Evolutionary conservation across 208 protist species (phyloP), one percentile per base, ranked within the genome.

Genomic region (Leishmania major): DNA sequence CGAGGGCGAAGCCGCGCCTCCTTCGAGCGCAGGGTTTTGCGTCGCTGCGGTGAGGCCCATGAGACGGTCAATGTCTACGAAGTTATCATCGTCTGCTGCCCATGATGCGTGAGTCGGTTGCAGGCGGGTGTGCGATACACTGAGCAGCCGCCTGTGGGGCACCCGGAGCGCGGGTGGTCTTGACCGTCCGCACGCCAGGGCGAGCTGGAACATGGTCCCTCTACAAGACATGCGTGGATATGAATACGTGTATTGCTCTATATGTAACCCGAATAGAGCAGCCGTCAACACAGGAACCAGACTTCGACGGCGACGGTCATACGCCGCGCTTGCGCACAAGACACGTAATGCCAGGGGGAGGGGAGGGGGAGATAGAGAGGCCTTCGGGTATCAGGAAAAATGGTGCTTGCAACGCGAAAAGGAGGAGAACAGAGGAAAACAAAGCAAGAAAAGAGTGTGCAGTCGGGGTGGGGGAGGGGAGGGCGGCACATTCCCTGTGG

Each of bases 21-120:
- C 22, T 37, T 10, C 4, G 1, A 40, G 70, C 11, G 45, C 70
- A 15, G 28, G 25, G 45, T 37, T 53, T 55, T 51, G 25, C 35
- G 3, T n/a, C 10, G 35, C 40, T 22, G 28, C 64, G 57, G 69
- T 37, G 35, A 69, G 22, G 43, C 51, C 77, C 51, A 66, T 55
- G 59, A 75, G 51, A 55, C 1, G 40, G 64, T 92, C 88, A 53
- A 94, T 77, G 78, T 94, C 90, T 10, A 94, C 88, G 79, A 94
- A 94, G 69, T 91, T 87, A 47, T 88, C 83, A 3, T 89, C 76
- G 0, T 72, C 37, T 31, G n/a, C 60, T 74, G 22, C 22, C 6
- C 1, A n/a, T 74, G 37, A 17, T 45, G 70, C 25, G 70, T 51
- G 45, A 10, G 37, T 74, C 6, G 70, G 70, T 17, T 31, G 28